Evolutionary conservation across 73 alveolate genomes (phyloP).

Genomic region (Paraurostyla sp.): DNA sequence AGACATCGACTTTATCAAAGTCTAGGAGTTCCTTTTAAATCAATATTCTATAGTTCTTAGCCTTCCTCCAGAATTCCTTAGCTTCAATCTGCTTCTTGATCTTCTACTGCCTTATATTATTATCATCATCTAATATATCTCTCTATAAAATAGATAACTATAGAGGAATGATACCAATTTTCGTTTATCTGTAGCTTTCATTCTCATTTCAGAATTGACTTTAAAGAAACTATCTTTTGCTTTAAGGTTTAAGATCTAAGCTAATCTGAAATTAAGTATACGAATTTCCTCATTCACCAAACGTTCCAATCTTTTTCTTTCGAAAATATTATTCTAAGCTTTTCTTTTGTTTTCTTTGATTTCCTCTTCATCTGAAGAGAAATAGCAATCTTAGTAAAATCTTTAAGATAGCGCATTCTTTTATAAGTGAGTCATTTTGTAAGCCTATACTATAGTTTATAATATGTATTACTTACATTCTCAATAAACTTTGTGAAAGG

Average conservation of each 20-base stretch:
- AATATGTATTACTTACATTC: not conserved
- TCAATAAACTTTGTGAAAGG: conserved; percentile 22
- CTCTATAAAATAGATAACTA: not conserved
- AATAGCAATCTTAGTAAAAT: not conserved
- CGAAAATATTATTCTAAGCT: not conserved
- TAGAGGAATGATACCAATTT: too few relatives aligned
- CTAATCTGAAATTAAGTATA: not conserved
- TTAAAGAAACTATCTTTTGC: not conserved
- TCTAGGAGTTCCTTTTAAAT: not conserved
- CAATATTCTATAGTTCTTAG: not conserved
- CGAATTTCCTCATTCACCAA: conserved; percentile 14
- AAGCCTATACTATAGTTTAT: not conserved
- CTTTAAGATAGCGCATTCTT: conserved; percentile 12
- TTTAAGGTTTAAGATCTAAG: not conserved
- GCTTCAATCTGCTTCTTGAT: not conserved
- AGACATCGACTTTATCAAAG: not conserved
- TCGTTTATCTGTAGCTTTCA: not conserved
- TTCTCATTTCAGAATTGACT: not conserved
- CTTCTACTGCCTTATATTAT: not conserved
- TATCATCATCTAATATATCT: not conserved
- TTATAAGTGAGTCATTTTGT: not conserved
- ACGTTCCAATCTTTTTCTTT: not conserved
- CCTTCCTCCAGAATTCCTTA: conserved; percentile 24
- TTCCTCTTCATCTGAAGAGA: conserved; percentile 29
- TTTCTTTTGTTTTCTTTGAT: not conserved